Conservation (phyloP, 2,329 filamentous ascomycete genomes). For the Claviceps fusiformis region DNA sequence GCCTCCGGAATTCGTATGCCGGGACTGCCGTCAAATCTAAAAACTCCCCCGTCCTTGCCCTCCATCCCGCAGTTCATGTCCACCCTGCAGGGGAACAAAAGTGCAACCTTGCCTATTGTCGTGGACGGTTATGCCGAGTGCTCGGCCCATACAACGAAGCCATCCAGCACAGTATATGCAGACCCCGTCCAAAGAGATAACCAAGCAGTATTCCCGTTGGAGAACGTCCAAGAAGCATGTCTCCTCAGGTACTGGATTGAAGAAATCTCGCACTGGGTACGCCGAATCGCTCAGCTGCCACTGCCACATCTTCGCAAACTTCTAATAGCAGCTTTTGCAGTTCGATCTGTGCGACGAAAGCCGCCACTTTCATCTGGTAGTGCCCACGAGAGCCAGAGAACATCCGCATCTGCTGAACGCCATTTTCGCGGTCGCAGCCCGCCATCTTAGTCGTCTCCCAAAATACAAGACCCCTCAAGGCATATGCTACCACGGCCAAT, state of each 20-base stretch:
- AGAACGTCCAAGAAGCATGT: slow-evolving; percentile 24
- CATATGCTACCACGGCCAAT: slow-evolving; percentile 24
- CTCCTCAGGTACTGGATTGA: slow-evolving; percentile 26
- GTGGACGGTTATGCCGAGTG: background rate
- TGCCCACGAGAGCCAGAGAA: slow-evolving; percentile 20
- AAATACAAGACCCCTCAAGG: slow-evolving; percentile 23
- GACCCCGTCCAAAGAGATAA: background rate
- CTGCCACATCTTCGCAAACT: background rate
- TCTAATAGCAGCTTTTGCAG: slow-evolving; percentile 9
- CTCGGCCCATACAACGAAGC: background rate
- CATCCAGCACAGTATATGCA: background rate
- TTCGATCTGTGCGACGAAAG: slow-evolving; percentile 27
- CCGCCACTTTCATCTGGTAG: slow-evolving; percentile 25
- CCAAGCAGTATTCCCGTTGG: slow-evolving; percentile 15
- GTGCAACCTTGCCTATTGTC: background rate
- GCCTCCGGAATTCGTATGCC: background rate
- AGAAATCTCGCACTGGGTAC: slow-evolving; percentile 26
- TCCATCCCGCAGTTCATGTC: background rate
- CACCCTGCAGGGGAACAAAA: background rate
- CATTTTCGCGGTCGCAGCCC: slow-evolving; percentile 26
- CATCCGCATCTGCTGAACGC: slow-evolving; percentile 26
- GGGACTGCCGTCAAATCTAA: background rate
- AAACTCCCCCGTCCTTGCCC: background rate
- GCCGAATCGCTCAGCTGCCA: background rate
- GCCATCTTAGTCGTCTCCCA: slow-evolving; percentile 24